Evolutionary conservation across 768 basidiomycete species (phyloP).

Genomic region (Termitomyces sp.): DNA sequence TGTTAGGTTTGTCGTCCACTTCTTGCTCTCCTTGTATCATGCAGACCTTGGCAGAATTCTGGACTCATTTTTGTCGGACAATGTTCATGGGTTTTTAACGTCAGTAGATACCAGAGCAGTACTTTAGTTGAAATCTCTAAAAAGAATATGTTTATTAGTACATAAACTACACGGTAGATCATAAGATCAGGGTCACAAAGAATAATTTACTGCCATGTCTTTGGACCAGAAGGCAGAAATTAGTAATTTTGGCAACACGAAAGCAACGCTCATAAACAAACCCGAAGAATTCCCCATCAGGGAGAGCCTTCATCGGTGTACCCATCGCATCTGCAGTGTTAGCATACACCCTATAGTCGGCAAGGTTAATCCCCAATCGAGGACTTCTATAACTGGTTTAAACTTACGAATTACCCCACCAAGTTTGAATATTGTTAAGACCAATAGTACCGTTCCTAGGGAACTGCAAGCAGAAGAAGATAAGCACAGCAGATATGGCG

Average conservation of each 20-base stretch:
- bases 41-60: no score
- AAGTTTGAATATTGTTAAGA: slow-evolving; percentile 39
- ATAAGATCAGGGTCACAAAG: neutral
- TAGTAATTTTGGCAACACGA: neutral
- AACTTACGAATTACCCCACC: slow-evolving; percentile 68
- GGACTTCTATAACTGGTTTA: neutral
- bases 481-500: slow-evolving; percentile 44
- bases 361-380: neutral
- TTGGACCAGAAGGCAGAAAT: slow-evolving; percentile 6
- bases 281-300: slow-evolving; percentile 27
- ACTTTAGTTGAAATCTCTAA: neutral
- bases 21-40: no score
- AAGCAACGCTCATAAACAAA: slow-evolving; percentile 10
- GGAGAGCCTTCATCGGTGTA: slow-evolving; percentile 26
- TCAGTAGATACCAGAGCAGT: no score
- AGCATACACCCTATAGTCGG: slow-evolving; percentile 23
- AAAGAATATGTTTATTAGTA: no score
- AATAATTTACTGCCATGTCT: slow-evolving; percentile 8
- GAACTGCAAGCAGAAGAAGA: slow-evolving; percentile 43
- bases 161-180: no score
- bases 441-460: slow-evolving; percentile 59
- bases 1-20: no score
- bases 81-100: no score
- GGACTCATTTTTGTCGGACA: no score
- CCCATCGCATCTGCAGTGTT: slow-evolving; percentile 35